Evolutionary conservation across 306 rosid genomes (phyloP).

Genomic region (Rubus idaeus): DNA sequence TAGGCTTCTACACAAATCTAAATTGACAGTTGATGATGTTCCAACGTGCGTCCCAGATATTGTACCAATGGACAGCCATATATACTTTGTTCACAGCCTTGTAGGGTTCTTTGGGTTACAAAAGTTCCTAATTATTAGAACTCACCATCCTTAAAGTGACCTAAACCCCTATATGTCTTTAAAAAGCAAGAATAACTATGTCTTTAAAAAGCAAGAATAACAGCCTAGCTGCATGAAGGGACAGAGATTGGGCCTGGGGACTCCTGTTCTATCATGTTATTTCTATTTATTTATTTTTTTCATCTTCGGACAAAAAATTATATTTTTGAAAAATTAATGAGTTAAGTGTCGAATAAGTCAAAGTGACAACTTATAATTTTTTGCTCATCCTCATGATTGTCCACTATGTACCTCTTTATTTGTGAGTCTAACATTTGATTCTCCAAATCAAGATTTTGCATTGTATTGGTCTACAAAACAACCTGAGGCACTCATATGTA

Average conservation of each 20-base stretch:
- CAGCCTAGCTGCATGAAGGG: conserved; percentile 14
- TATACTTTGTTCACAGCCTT: background rate
- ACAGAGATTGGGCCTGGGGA: conserved; percentile 27
- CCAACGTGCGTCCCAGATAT: conserved; percentile 7
- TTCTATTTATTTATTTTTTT: background rate
- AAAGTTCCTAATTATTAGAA: conserved; percentile 22
- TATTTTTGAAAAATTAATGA: too few relatives aligned
- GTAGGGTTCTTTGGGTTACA: conserved; percentile 21
- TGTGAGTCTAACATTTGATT: conserved; percentile 22
- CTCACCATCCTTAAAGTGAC: conserved; percentile 21
- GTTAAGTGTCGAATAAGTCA: too few relatives aligned
- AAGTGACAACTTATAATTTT: too few relatives aligned
- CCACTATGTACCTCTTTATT: conserved; percentile 14
- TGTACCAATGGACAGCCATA: conserved; percentile 18
- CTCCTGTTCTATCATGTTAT: conserved; percentile 17
- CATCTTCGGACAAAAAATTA: too few relatives aligned
- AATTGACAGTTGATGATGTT: background rate
- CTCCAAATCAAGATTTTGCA: conserved; percentile 20
- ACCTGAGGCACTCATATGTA: conserved; percentile 2
- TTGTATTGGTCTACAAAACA: background rate
- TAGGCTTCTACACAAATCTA: background rate
- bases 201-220: conserved; percentile 9
- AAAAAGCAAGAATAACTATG: conserved; percentile 9
- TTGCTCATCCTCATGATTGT: conserved; percentile 14
- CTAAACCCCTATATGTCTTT: background rate